A percentile compares a stretch with the other conserved stretches of the same genome.
Conservation (phyloP, 805 yeast species). For the Saccharomycopsis amapae region DNA sequence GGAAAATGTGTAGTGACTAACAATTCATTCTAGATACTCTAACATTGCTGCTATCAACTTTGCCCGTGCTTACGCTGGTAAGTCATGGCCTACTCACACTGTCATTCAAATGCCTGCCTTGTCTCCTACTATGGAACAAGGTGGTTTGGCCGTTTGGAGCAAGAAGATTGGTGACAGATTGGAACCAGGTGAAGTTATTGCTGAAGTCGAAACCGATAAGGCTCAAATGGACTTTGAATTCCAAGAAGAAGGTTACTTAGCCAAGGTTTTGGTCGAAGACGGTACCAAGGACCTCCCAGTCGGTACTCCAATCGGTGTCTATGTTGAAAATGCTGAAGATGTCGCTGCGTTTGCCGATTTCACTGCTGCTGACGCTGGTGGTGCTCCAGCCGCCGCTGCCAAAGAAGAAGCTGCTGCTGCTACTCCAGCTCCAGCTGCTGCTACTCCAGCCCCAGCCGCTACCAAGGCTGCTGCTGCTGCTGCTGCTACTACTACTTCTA, state of each 20-base stretch:
- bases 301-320: slow-evolving; percentile 94
- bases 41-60: slow-evolving; percentile 15
- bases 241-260: slow-evolving; percentile 84
- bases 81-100: slow-evolving; percentile 79
- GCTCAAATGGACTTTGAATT: slow-evolving; percentile 83
- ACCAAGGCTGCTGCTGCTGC: slow-evolving; percentile 26
- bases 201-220: slow-evolving; percentile 94
- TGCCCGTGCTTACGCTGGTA: slow-evolving; percentile 30
- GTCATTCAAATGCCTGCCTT: slow-evolving; percentile 97
- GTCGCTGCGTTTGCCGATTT: slow-evolving; percentile 85
- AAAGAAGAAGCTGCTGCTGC: slow-evolving; percentile 26
- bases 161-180: slow-evolving; percentile 85
- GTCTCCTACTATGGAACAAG: slow-evolving; percentile 99
- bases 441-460: slow-evolving; percentile 30
- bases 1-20: too few species aligned
- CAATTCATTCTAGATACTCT: slow-evolving; percentile 2
- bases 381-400: slow-evolving; percentile 33
- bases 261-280: slow-evolving; percentile 57
- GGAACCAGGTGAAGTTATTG: slow-evolving; percentile 87
- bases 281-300: slow-evolving; percentile 86
- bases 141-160: slow-evolving; percentile 84
- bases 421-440: slow-evolving; percentile 25
- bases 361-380: slow-evolving; percentile 74
- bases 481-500: slow-evolving; percentile 29
- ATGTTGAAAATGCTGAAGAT: slow-evolving; percentile 78